Conservation (phyloP, 2,329 filamentous ascomycete genomes). For the Neobulgaria alba region DNA sequence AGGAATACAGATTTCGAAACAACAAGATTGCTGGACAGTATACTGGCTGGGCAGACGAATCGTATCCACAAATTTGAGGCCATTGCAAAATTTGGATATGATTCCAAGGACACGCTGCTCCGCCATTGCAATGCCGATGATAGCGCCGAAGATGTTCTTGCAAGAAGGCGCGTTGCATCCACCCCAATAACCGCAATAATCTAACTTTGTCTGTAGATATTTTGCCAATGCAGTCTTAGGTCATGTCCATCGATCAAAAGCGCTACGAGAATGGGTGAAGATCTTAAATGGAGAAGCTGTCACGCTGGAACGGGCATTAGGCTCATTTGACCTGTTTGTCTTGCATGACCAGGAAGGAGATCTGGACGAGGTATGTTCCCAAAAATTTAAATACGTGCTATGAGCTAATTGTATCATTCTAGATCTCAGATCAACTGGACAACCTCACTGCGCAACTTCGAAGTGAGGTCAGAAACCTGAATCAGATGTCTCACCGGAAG, state of each 20-base stretch:
- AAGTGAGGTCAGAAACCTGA: conserved; percentile 41
- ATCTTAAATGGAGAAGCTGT: conserved; percentile 40
- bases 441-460: conserved; percentile 50
- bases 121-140: conserved; percentile 50
- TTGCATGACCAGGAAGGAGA: conserved; percentile 66
- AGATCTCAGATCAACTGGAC: conserved; percentile 60
- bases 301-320: conserved; percentile 64
- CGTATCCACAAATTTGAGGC: conserved; percentile 61
- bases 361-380: conserved; percentile 49
- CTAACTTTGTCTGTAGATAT: conserved; percentile 42
- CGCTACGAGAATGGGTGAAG: conserved; percentile 67
- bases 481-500: conserved; percentile 49
- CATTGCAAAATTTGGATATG: conserved; percentile 69
- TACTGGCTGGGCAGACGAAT: conserved; percentile 62
- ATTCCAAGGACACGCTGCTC: conserved; percentile 78
- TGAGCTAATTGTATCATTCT: neutral
- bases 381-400: neutral
- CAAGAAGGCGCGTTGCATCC: conserved; percentile 46
- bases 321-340: conserved; percentile 85
- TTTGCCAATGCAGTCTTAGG: conserved; percentile 68
- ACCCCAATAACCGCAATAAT: neutral
- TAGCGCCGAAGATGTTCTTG: conserved; percentile 63
- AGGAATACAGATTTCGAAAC: conserved; percentile 43
- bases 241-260: conserved; percentile 71
- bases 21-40: conserved; percentile 50